Base-by-base conservation (phyloP, 305 asterid species). In the Fraxinus platypoda region DNA sequence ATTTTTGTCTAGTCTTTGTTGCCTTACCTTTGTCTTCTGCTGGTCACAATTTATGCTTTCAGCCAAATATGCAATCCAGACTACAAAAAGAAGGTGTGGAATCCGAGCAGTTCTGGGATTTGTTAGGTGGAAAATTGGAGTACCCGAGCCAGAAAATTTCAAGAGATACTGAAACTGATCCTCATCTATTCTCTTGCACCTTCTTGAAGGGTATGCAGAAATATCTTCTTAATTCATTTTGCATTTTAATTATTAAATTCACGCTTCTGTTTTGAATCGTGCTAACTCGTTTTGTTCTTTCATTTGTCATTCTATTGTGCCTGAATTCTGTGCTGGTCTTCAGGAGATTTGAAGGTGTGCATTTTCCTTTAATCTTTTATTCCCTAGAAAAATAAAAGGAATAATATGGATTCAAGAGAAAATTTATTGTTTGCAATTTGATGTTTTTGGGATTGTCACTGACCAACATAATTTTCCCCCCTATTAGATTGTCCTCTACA, bases 31-130 rank as follows among this genome's bases (percentile, higher is more conserved):
- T 79, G 78, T 35, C 57, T 79, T 81, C 77, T 85, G 26, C 81
- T 80, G 78, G 76, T 37, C 59, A 34, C 49, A 5, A 79, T 82
- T 76, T 74, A 78, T 84, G 74, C 79, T 78, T 75, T 88, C 94
- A 95, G 98, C 98, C 98, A 79, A 87, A 90, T 80, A 83, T 87
- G 89, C 98, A 95, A 83, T 85, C 97, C 74, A 88, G 88, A 84
- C 79, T 92, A 80, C 93, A 88, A 71, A 95, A 94, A 82, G 98
- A 95, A 91, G 98, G 98, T 81, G 88, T 88, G 6, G 98, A 95
- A 71, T 88, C 93, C 15, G 98, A 95, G 83, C 89, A 82, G 85
- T 95, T 95, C 81, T 95, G 98, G 98, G 90, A 89, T 68, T 86
- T 92, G 78, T 81, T 95, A 79, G 95, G 97, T 68, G 97, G 95